These are phyloP conservation scores for Lactarius quietus DNA, from an alignment of 768 basidiomycete genomes.

Conservation along the genomic window DNA sequence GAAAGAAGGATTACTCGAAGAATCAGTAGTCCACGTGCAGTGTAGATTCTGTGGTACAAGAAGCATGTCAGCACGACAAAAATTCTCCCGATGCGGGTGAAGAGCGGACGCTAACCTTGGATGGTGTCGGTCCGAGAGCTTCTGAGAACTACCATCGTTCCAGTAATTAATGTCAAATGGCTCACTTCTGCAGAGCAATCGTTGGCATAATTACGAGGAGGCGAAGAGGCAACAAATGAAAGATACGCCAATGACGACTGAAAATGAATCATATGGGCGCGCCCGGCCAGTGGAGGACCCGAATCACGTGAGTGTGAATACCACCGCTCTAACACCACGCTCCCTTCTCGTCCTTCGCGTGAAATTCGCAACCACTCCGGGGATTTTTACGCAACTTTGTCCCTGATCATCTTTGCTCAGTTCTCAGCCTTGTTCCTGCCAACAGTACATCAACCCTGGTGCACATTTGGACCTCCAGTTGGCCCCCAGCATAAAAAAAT, in stretches of 20 bases:
- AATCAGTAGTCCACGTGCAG: slow-evolving; percentile 1
- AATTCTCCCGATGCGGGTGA: slow-evolving; percentile 15
- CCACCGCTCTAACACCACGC: slow-evolving; percentile 1
- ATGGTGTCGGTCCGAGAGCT: background rate
- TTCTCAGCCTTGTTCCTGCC: slow-evolving; percentile 1
- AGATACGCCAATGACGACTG: background rate
- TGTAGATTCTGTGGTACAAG: slow-evolving; percentile 22
- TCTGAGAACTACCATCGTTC: slow-evolving; percentile 3
- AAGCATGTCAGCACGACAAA: slow-evolving; percentile 17
- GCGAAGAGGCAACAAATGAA: too few species aligned
- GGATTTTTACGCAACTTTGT: background rate
- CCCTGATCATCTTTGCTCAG: slow-evolving; percentile 7
- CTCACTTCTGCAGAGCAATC: background rate
- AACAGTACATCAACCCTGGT: too few species aligned
- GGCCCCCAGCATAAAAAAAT: too few species aligned
- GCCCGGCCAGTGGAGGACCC: too few species aligned
- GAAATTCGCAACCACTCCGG: background rate
- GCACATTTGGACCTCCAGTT: too few species aligned
- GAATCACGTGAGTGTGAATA: background rate
- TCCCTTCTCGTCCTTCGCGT: background rate
- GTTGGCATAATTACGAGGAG: background rate
- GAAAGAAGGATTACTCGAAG: slow-evolving; percentile 3
- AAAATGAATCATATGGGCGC: too few species aligned
- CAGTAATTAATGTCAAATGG: background rate
- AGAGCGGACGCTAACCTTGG: slow-evolving; percentile 11